These are phyloP conservation scores for Lolium rigidum DNA, from an alignment of 176 grass and related monocot genomes.

Conservation along the genomic window DNA sequence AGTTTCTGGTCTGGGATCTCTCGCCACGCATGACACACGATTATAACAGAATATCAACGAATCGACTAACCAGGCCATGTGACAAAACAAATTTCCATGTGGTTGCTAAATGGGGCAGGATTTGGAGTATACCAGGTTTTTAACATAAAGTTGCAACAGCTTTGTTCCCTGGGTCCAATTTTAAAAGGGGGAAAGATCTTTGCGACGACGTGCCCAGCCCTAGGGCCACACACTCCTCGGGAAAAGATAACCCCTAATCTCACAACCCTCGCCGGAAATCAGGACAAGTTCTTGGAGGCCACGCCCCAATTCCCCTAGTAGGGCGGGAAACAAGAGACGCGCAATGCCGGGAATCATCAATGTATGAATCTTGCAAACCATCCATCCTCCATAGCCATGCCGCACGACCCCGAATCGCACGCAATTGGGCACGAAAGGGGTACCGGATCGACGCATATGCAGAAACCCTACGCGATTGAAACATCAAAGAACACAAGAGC, in stretches of 20 bases:
- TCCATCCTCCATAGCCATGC: neutral
- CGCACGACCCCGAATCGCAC: neutral
- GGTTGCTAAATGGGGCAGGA: neutral
- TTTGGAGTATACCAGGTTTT: neutral
- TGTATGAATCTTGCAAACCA: neutral
- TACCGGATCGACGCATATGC: neutral
- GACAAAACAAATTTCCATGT: neutral
- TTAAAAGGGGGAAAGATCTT: neutral
- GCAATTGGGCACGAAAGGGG: neutral
- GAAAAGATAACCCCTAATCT: neutral
- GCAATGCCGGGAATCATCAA: conserved; percentile 12
- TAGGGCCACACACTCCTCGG: neutral
- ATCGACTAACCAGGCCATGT: neutral
- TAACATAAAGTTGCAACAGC: neutral
- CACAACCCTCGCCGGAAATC: neutral
- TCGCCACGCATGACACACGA: neutral
- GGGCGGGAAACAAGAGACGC: neutral
- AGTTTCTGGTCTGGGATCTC: neutral
- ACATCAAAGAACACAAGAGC: neutral
- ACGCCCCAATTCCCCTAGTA: neutral
- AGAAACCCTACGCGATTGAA: neutral
- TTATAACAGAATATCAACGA: neutral
- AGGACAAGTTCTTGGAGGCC: neutral
- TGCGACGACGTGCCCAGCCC: neutral
- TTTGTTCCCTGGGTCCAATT: neutral